Percentiles rank a stretch among this genome's conserved stretches.
Evolutionary conservation across 2,329 filamentous ascomycete species (phyloP).

Genomic region (Aspergillus latus): DNA sequence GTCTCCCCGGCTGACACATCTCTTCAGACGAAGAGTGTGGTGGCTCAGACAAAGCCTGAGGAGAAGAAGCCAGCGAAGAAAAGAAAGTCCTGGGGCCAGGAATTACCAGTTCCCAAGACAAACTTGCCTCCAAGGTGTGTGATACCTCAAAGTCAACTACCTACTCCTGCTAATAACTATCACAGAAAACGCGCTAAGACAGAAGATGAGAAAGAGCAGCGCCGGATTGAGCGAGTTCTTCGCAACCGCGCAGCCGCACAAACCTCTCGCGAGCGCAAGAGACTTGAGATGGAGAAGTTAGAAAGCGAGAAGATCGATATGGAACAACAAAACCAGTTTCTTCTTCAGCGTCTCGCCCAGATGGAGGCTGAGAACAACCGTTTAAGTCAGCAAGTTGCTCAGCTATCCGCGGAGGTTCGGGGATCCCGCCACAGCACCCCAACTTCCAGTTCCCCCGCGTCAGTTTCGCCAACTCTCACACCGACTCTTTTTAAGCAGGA

Average conservation of each 20-base stretch:
- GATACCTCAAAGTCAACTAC: not conserved
- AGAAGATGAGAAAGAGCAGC: slow-evolving; percentile 97
- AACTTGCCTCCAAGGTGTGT: slow-evolving; percentile 83
- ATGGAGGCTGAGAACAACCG: slow-evolving; percentile 57
- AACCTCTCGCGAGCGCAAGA: slow-evolving; percentile 92
- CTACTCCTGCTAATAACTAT: slow-evolving; percentile 15
- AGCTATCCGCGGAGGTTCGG: slow-evolving; percentile 49
- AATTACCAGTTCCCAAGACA: slow-evolving; percentile 93
- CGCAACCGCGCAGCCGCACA: slow-evolving; percentile 94
- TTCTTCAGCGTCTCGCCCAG: slow-evolving; percentile 63
- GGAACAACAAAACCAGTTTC: slow-evolving; percentile 70
- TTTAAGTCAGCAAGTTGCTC: slow-evolving; percentile 51
- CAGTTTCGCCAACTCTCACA: slow-evolving; percentile 41
- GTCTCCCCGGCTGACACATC: slow-evolving; percentile 45
- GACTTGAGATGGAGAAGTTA: slow-evolving; percentile 82
- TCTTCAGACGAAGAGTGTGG: slow-evolving; percentile 29
- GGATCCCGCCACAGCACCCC: slow-evolving; percentile 42
- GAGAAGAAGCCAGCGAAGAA: slow-evolving; percentile 80
- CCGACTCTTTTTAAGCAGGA: slow-evolving; percentile 47
- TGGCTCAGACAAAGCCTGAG: slow-evolving; percentile 40
- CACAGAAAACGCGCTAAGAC: slow-evolving; percentile 93
- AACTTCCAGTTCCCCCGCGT: slow-evolving; percentile 35
- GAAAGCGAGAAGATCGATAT: slow-evolving; percentile 63
- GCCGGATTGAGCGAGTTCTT: slow-evolving; percentile 93
- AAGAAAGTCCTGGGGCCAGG: slow-evolving; percentile 98